Conservation (phyloP, 2,329 filamentous ascomycete species). For the Acephala macrosclerotiorum region DNA sequence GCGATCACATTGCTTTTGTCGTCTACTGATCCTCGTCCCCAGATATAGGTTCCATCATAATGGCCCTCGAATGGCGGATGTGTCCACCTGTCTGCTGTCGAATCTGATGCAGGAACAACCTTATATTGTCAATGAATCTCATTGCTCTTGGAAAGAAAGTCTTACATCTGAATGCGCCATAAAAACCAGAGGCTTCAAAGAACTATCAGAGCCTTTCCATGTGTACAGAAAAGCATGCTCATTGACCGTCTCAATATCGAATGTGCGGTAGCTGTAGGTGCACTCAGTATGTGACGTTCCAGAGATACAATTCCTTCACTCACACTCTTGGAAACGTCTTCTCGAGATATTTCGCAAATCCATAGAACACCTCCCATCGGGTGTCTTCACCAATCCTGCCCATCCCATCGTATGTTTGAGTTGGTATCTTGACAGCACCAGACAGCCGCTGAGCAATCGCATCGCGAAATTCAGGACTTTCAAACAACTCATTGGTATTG, state of each 20-base stretch:
- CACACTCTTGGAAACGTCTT: conserved; percentile 58
- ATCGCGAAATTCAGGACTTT: conserved; percentile 22
- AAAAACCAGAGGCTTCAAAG: conserved; percentile 60
- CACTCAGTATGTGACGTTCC: not conserved
- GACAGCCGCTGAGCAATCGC: conserved; percentile 19
- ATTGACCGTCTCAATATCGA: conserved; percentile 57
- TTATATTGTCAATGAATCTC: not conserved
- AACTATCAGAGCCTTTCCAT: conserved; percentile 58
- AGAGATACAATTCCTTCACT: conserved; percentile 34
- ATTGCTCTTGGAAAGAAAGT: not conserved
- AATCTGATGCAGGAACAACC: conserved; percentile 58
- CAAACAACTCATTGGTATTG: conserved; percentile 18
- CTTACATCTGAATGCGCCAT: conserved; percentile 60
- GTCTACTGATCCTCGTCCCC: conserved; percentile 61
- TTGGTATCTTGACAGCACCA: conserved; percentile 61
- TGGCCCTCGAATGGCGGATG: conserved; percentile 60
- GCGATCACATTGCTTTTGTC: conserved; percentile 64
- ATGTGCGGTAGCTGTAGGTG: conserved; percentile 25
- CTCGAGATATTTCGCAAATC: conserved; percentile 56
- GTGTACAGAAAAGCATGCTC: conserved; percentile 68
- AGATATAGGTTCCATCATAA: conserved; percentile 61
- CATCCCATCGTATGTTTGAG: conserved; percentile 63
- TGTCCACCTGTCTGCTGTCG: conserved; percentile 54
- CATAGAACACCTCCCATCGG: conserved; percentile 61
- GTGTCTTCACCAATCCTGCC: conserved; percentile 60